Evolutionary conservation across 2,329 filamentous ascomycete genomes (phyloP).

Genomic region (Escovopsis sp.): DNA sequence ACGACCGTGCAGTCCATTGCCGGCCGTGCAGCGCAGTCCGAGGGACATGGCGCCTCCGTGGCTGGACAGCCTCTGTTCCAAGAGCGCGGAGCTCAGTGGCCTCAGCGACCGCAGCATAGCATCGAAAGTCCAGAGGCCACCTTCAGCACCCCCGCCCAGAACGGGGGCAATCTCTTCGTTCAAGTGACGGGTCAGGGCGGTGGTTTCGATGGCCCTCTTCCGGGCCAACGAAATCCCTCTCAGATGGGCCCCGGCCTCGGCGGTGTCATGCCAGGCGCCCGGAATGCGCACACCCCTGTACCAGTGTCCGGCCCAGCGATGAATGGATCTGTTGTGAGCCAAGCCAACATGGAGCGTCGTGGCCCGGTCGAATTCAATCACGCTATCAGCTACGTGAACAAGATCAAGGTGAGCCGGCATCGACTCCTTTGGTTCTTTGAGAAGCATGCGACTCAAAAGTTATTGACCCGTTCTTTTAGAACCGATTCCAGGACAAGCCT

Average conservation of each 20-base stretch:
- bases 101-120: conserved; percentile 40
- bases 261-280: conserved; percentile 29
- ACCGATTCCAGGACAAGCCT: conserved; percentile 88
- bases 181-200: conserved; percentile 25
- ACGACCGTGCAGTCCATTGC: conserved; percentile 85
- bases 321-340: conserved; percentile 44
- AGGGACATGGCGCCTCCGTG: conserved; percentile 24
- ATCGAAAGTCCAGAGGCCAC: conserved; percentile 48
- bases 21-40: conserved; percentile 32
- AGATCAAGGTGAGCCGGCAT: conserved; percentile 68
- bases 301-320: conserved; percentile 39
- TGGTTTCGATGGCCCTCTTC: conserved; percentile 16
- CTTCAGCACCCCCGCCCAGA: conserved; percentile 44
- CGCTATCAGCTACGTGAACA: conserved; percentile 98
- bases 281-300: conserved; percentile 46
- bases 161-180: conserved; percentile 32
- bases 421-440: conserved; percentile 1
- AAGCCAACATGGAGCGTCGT: conserved; percentile 62
- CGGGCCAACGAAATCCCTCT: conserved; percentile 18
- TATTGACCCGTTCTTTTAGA: conserved; percentile 36
- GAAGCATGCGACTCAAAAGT: conserved; percentile 3
- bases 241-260: conserved; percentile 17
- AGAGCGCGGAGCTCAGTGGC: conserved; percentile 38
- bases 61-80: conserved; percentile 31
- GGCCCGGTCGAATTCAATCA: conserved; percentile 98